Evolutionary conservation across 1,139 yeast genomes (phyloP).

Genomic region (Debaryomyces psychrophilus): DNA sequence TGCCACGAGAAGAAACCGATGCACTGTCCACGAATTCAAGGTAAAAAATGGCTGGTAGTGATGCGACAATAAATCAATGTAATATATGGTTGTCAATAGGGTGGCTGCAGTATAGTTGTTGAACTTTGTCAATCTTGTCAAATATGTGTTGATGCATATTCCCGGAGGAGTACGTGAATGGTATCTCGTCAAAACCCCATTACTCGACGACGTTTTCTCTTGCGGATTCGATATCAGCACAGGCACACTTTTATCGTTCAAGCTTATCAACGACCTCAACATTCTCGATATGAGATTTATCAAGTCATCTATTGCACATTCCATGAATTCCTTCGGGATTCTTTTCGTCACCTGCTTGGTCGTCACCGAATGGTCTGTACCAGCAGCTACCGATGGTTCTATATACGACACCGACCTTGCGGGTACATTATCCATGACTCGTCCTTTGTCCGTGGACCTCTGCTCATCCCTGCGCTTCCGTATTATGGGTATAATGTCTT

Average conservation of each 20-base stretch:
- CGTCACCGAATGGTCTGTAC: background rate
- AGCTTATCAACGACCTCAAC: conserved; percentile 68
- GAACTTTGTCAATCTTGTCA: conserved; percentile 77
- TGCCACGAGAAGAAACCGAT: conserved; percentile 85
- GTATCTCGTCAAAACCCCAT: conserved; percentile 68
- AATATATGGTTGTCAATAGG: conserved; percentile 77
- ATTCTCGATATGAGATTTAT: conserved; percentile 75
- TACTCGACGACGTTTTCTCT: conserved; percentile 19
- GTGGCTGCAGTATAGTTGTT: conserved; percentile 85
- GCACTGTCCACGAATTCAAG: conserved; percentile 88
- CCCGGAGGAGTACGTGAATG: conserved; percentile 93
- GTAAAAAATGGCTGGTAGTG: conserved; percentile 79
- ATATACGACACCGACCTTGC: conserved; percentile 1
- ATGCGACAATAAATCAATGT: conserved; percentile 80
- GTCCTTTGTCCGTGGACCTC: background rate
- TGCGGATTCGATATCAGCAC: conserved; percentile 34
- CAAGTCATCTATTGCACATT: conserved; percentile 71
- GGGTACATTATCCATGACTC: background rate
- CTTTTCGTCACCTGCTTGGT: conserved; percentile 7
- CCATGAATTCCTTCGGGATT: conserved; percentile 62
- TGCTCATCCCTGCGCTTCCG: conserved; percentile 5
- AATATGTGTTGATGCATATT: conserved; percentile 77
- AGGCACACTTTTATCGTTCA: conserved; percentile 64
- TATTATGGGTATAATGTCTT: conserved; percentile 5
- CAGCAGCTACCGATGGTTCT: background rate